Evolutionary conservation across 257 asterid species (phyloP).

Genomic region (Misopates orontium): DNA sequence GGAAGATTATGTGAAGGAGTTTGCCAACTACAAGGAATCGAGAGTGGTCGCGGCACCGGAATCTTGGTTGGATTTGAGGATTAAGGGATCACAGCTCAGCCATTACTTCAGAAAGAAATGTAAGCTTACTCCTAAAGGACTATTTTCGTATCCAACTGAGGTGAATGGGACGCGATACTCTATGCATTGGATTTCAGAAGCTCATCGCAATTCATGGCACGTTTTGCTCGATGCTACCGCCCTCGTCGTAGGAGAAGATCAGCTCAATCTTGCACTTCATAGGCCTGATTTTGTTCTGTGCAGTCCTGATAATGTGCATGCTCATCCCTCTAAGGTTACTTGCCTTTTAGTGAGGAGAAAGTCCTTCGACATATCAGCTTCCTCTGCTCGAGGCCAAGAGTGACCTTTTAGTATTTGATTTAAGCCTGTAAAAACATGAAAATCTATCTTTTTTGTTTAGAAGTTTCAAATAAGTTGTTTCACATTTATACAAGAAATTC

Average conservation of each 20-base stretch:
- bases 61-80: conserved; percentile 79
- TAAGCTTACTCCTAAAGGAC: conserved; percentile 69
- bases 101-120: conserved; percentile 80
- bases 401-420: conserved; percentile 7
- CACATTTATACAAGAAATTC: not conserved
- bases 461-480: not conserved
- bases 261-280: conserved; percentile 61
- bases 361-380: conserved; percentile 58
- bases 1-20: conserved; percentile 56
- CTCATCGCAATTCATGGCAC: conserved; percentile 80
- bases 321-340: conserved; percentile 65
- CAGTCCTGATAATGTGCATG: conserved; percentile 51
- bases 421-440: conserved; percentile 25
- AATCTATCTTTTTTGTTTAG: not conserved
- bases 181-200: conserved; percentile 91
- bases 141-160: conserved; percentile 64
- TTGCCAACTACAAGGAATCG: conserved; percentile 64
- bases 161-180: conserved; percentile 58
- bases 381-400: conserved; percentile 31
- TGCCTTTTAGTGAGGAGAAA: conserved; percentile 72
- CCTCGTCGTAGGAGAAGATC: conserved; percentile 56
- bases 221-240: conserved; percentile 73
- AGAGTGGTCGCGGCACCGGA: conserved; percentile 73
- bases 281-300: conserved; percentile 78
- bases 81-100: conserved; percentile 83